Evolutionary conservation across 306 rosid genomes (phyloP).

Genomic region (Quercus wislizeni): DNA sequence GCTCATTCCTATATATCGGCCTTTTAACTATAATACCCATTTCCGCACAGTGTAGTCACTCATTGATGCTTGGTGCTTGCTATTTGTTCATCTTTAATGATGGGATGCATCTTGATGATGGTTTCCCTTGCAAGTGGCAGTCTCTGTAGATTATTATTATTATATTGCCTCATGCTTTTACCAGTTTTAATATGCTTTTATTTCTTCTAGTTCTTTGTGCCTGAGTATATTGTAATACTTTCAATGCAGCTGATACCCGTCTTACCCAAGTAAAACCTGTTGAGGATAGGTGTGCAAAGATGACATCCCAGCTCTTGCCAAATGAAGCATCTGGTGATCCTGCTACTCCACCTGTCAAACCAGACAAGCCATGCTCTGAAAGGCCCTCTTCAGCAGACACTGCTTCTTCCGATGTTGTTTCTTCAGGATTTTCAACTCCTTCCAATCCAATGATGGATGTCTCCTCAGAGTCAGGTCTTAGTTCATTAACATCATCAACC

Average conservation of each 20-base stretch:
- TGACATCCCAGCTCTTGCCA: constrained; percentile 29
- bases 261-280: constrained; percentile 28
- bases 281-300: constrained; percentile 23
- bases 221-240: constrained; percentile 21
- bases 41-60: constrained; percentile 4
- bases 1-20: not conserved
- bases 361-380: constrained; percentile 33
- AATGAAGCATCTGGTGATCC: constrained; percentile 29
- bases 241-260: constrained; percentile 30
- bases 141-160: not conserved
- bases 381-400: constrained; percentile 42
- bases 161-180: not conserved
- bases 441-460: constrained; percentile 35
- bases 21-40: not conserved
- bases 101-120: not conserved
- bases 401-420: constrained; percentile 31
- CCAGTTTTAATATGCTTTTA: constrained; percentile 9
- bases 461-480: constrained; percentile 32
- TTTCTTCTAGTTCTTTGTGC: constrained; percentile 13
- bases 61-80: not conserved
- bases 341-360: constrained; percentile 30
- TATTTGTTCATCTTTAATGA: not conserved
- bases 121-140: not conserved
- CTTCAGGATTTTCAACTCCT: constrained; percentile 31
- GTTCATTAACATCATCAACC: constrained; percentile 31